A percentile compares a stretch with the other conserved stretches of the same genome.
phyloP scores from a whole-genome alignment of 208 protist genomes.

The Leishmania gerbilli region DNA sequence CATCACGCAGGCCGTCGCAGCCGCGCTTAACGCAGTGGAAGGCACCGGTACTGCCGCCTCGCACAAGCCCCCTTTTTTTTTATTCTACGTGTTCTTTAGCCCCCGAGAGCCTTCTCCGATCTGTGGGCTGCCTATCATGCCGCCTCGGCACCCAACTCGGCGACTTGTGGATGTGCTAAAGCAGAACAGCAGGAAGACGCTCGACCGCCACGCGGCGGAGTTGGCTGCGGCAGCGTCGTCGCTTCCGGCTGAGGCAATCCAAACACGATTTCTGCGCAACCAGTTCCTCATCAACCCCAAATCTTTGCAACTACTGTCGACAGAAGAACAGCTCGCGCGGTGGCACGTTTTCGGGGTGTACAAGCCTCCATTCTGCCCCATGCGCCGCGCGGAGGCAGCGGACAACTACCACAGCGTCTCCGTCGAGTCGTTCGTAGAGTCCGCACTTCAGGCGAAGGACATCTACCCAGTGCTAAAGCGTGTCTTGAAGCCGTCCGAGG shows the following conservation, averaged over 20 bases:
- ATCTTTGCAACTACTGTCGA: constrained; percentile 47
- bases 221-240: constrained; percentile 45
- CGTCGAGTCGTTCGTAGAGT: constrained; percentile 77
- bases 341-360: constrained; percentile 78
- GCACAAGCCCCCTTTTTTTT: background rate
- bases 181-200: constrained; percentile 57
- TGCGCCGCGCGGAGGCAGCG: constrained; percentile 61
- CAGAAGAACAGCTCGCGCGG: constrained; percentile 38
- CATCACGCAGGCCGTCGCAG: background rate
- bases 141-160: constrained; percentile 45
- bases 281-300: constrained; percentile 81
- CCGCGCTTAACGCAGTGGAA: background rate
- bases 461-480: constrained; percentile 50
- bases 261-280: constrained; percentile 84
- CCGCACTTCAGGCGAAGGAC: constrained; percentile 57
- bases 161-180: constrained; percentile 78
- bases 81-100: no score
- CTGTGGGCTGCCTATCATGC: constrained; percentile 35
- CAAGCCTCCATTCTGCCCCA: constrained; percentile 91
- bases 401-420: constrained; percentile 84
- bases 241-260: constrained; percentile 54
- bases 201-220: constrained; percentile 63
- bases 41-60: background rate
- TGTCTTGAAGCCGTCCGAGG: constrained; percentile 26
- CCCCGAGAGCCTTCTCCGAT: background rate